Evolutionary conservation across 371 early-diverging fungal species (phyloP).

Genomic region (Mortierella sp.): DNA sequence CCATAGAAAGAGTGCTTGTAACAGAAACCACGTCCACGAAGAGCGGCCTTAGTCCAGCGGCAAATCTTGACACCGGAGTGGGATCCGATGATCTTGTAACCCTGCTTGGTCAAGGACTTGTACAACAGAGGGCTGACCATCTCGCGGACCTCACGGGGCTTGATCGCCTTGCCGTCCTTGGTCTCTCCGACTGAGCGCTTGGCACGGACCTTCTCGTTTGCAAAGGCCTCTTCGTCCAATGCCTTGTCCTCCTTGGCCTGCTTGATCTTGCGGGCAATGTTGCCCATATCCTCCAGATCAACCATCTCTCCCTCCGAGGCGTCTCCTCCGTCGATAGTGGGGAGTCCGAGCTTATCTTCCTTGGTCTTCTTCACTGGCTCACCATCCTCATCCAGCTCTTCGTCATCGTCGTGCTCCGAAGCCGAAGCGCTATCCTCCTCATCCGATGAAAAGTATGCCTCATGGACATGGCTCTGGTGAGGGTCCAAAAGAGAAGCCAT

Average conservation of each 20-base stretch:
- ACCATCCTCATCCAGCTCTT: constrained; percentile 51
- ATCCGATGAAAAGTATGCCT: constrained; percentile 64
- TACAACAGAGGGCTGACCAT: constrained; percentile 86
- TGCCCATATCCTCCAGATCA: constrained; percentile 85
- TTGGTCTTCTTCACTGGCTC: constrained; percentile 56
- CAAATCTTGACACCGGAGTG: constrained; percentile 90
- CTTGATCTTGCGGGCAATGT: constrained; percentile 72
- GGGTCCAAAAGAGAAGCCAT: constrained; percentile 67
- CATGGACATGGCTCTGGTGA: constrained; percentile 54
- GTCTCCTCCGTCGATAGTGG: constrained; percentile 58
- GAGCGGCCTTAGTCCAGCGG: constrained; percentile 86
- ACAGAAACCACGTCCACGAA: constrained; percentile 86
- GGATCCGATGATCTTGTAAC: constrained; percentile 84
- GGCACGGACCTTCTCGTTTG: constrained; percentile 64
- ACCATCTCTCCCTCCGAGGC: constrained; percentile 74
- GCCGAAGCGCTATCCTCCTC: constrained; percentile 55
- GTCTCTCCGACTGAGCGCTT: constrained; percentile 64
- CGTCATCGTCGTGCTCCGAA: constrained; percentile 69
- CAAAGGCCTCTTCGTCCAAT: constrained; percentile 70
- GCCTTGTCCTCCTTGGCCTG: constrained; percentile 68
- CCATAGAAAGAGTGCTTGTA: constrained; percentile 86
- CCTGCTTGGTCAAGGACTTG: constrained; percentile 84
- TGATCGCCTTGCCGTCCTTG: constrained; percentile 56
- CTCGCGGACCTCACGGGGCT: constrained; percentile 67
- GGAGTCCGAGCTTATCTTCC: constrained; percentile 52